Evolutionary conservation across 139 green algal species (phyloP), one percentile per base, ranked within the genome.

Genomic region (Edaphochlamys debaryana): DNA sequence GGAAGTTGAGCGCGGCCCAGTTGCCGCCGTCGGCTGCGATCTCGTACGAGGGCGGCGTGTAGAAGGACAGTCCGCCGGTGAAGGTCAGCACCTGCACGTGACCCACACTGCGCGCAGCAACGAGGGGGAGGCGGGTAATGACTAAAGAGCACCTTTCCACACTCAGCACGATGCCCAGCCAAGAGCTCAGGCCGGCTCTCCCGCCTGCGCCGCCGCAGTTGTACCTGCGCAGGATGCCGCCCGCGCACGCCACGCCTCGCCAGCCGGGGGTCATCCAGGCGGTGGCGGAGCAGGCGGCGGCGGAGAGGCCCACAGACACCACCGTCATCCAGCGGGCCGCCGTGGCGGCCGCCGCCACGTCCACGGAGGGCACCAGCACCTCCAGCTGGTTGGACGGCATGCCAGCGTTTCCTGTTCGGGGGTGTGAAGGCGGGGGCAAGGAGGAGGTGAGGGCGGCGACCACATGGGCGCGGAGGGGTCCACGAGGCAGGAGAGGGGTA

Each of bases 211-310:
- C n/a, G n/a, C n/a, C n/a, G n/a, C n/a, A n/a, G n/a, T n/a, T n/a
- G n/a, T n/a, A n/a, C n/a, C n/a, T n/a, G n/a, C 79, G 79, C 69
- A 86, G 79, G 54, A 79, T 15, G n/a, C 69, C 79, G 9, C 36
- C 69, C 23, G 37, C 79, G 56, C 69, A 79, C 22, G 79, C 69
- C 22, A 74, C 25, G 45, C 41, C 52, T n/a, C 48, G 30, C 78
- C 78, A 84, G 50, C 78, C 78, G 42, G 78, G 78, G 32, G 32
- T 58, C 9, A 84, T 15, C 34, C 66, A 7, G n/a, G 72, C 72
- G 23, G 48, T 54, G 50, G 72, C 52, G 48, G 17, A 27, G 72
- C 72, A 80, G 0, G 36, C 23, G 23, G 45, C 23, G 29, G 60
- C 38, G 13, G 58, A 62, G 7, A 40, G 4, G 13, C 8, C 74